Conservation (phyloP, 768 basidiomycete genomes). For the Clathrus columnatus region DNA sequence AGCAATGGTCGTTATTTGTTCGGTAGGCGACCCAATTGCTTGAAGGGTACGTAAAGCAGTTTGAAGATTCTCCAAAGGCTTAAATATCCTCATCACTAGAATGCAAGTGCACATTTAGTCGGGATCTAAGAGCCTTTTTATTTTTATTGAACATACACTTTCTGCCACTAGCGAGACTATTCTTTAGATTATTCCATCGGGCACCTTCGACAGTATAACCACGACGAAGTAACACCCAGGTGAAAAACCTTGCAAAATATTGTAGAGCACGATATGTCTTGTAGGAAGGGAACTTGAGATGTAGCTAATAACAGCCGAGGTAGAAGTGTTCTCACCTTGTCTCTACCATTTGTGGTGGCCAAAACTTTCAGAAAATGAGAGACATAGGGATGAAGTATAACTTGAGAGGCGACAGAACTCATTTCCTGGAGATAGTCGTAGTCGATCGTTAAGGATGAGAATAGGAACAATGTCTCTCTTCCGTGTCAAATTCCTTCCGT, state of each 20-base stretch:
- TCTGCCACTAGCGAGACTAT: slow-evolving; percentile 72
- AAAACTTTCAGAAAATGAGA: slow-evolving; percentile 70
- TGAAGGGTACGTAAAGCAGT: slow-evolving; percentile 69
- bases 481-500: background rate
- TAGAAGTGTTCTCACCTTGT: slow-evolving; percentile 54
- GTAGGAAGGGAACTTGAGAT: background rate
- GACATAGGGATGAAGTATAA: slow-evolving; percentile 79
- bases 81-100: slow-evolving; percentile 85
- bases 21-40: slow-evolving; percentile 44
- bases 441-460: background rate
- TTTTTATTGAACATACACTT: slow-evolving; percentile 55
- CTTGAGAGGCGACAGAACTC: slow-evolving; percentile 51
- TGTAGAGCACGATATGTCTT: slow-evolving; percentile 87
- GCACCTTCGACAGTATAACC: slow-evolving; percentile 65
- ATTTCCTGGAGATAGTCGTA: slow-evolving; percentile 14
- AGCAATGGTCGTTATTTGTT: slow-evolving; percentile 71
- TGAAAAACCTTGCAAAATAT: slow-evolving; percentile 82
- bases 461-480: background rate
- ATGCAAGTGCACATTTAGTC: background rate
- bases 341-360: slow-evolving; percentile 76
- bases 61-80: slow-evolving; percentile 90
- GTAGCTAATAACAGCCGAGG: slow-evolving; percentile 8
- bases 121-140: background rate
- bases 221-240: slow-evolving; percentile 67
- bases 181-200: slow-evolving; percentile 78